A percentile compares a stretch with the other conserved stretches of the same genome.
Conservation (phyloP, 306 rosid genomes). For the Prunus mume region DNA sequence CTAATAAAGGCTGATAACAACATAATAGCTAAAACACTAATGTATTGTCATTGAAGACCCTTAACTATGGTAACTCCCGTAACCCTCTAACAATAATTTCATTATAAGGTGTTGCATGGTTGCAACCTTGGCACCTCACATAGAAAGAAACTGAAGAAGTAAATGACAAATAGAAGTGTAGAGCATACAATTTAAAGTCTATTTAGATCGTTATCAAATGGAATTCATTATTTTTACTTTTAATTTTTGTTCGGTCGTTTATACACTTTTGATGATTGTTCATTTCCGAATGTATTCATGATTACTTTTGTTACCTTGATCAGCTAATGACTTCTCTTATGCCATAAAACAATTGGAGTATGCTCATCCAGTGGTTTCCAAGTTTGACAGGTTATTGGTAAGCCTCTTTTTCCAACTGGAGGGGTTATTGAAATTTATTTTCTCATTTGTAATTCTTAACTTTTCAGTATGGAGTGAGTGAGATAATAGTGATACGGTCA, state of each 20-base stretch:
- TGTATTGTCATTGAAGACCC: no score
- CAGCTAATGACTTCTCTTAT: slow-evolving; percentile 46
- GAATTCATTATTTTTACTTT: background rate
- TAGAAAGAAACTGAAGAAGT: background rate
- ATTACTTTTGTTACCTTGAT: slow-evolving; percentile 23
- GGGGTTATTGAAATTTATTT: background rate
- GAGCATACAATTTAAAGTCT: background rate
- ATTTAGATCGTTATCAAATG: background rate
- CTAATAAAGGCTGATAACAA: no score
- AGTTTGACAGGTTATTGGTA: slow-evolving; percentile 88
- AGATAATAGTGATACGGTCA: no score
- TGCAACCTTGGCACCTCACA: background rate
- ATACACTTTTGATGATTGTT: background rate
- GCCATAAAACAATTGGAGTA: slow-evolving; percentile 52
- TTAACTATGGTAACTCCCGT: no score
- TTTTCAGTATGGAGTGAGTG: background rate
- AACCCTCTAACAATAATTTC: background rate
- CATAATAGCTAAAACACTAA: no score
- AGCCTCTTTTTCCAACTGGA: slow-evolving; percentile 13
- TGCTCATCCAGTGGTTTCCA: slow-evolving; percentile 51
- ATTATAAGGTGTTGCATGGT: background rate
- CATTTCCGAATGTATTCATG: background rate
- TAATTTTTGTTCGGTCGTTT: background rate
- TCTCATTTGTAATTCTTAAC: background rate
- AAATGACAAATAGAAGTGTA: background rate